Percentiles rank a stretch among this genome's conserved stretches.
Evolutionary conservation across 306 rosid genomes (phyloP).

Genomic region (Chamaecrista fasciculata): DNA sequence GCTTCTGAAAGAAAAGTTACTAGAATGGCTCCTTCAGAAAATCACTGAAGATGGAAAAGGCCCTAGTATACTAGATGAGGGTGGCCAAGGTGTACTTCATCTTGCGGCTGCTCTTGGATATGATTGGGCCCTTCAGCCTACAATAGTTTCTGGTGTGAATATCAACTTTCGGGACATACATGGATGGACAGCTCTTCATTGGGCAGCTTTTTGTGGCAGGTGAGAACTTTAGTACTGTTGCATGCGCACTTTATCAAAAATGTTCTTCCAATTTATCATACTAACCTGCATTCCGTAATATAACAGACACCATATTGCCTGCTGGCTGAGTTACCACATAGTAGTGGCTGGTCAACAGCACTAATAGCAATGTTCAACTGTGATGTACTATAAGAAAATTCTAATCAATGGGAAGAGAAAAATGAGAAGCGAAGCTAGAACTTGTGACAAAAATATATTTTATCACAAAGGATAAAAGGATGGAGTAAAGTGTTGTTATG

Average conservation of each 20-base stretch:
- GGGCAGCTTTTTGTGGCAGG: conserved; percentile 97
- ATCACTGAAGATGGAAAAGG: conserved; percentile 79
- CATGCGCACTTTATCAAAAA: neutral
- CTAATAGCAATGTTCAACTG: conserved; percentile 1
- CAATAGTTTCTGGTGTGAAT: conserved; percentile 67
- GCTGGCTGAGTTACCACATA: neutral
- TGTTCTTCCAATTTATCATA: conserved; percentile 5
- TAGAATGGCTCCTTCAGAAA: conserved; percentile 74
- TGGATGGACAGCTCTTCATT: conserved; percentile 96
- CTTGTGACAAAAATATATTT: conserved; percentile 21
- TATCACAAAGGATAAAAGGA: neutral
- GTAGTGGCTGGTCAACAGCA: neutral
- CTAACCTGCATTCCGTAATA: neutral
- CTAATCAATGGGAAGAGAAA: neutral
- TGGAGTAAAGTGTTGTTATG: neutral
- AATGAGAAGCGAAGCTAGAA: conserved; percentile 20
- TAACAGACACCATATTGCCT: conserved; percentile 7
- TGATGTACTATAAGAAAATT: neutral
- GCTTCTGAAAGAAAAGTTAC: conserved; percentile 69
- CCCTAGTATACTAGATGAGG: conserved; percentile 68
- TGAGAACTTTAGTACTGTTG: conserved; percentile 33
- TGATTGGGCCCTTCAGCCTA: conserved; percentile 83
- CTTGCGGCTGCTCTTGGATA: conserved; percentile 88
- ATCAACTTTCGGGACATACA: conserved; percentile 84
- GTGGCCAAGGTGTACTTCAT: conserved; percentile 89